Evolutionary conservation across 2,329 filamentous ascomycete species (phyloP).

Genomic region (Lecanicillium sp.): DNA sequence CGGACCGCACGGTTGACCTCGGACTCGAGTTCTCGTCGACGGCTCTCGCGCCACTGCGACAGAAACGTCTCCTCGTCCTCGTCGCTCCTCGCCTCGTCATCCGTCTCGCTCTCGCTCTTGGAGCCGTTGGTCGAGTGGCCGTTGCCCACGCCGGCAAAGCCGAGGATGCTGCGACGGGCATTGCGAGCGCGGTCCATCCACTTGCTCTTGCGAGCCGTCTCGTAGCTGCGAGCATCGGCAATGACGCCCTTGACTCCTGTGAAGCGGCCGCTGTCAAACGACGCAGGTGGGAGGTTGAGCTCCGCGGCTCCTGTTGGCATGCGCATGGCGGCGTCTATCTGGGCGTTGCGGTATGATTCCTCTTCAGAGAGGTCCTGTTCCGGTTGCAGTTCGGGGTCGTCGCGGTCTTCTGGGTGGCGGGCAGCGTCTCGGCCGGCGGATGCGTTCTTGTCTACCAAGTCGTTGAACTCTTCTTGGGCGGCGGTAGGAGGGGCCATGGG

Average conservation of each 20-base stretch:
- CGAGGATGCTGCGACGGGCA: constrained; percentile 49
- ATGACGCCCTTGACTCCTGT: constrained; percentile 85
- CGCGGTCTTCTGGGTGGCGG: constrained; percentile 55
- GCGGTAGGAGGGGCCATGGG: constrained; percentile 45
- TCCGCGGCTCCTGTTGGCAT: constrained; percentile 45
- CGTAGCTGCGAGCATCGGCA: constrained; percentile 71
- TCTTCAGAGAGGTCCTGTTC: constrained; percentile 51
- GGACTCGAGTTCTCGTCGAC: constrained; percentile 68
- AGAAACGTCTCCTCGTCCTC: constrained; percentile 76
- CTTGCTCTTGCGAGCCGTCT: constrained; percentile 53
- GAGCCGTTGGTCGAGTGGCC: constrained; percentile 22
- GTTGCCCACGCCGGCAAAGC: constrained; percentile 29
- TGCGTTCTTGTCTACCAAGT: constrained; percentile 51
- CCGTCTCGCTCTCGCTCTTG: constrained; percentile 37
- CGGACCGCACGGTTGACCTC: constrained; percentile 47
- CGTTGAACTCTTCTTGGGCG: constrained; percentile 61
- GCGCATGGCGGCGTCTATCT: constrained; percentile 59
- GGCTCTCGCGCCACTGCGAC: constrained; percentile 73
- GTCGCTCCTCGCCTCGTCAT: constrained; percentile 35
- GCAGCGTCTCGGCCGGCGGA: constrained; percentile 28
- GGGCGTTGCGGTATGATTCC: constrained; percentile 41
- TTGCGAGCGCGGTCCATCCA: constrained; percentile 45
- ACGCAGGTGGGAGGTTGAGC: constrained; percentile 53
- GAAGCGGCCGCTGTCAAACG: constrained; percentile 60
- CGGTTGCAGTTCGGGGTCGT: constrained; percentile 36